A percentile compares a stretch with the other conserved stretches of the same genome.
Conservation (phyloP, 371 early-diverging fungal species). For the Actinomortierella ambigua region DNA sequence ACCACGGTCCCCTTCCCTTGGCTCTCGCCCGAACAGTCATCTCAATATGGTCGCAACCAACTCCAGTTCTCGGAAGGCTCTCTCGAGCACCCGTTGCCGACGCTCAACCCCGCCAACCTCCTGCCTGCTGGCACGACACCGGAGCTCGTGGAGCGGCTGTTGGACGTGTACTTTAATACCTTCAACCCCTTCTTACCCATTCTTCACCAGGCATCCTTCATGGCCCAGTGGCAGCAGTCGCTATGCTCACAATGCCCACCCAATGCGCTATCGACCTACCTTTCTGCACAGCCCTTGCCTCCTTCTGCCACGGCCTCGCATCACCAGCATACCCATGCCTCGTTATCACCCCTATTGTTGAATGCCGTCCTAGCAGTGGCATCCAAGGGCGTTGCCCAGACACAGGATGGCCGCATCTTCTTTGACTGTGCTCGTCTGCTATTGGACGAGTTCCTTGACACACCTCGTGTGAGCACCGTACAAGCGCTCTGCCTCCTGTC, state of each 20-base stretch:
- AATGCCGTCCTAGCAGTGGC: slow-evolving; percentile 74
- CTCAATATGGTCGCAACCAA: slow-evolving; percentile 43
- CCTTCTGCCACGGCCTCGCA: slow-evolving; percentile 14
- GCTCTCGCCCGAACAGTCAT: slow-evolving; percentile 46
- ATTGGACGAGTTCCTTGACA: slow-evolving; percentile 71
- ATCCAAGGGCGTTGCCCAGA: slow-evolving; percentile 25
- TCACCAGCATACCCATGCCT: slow-evolving; percentile 20
- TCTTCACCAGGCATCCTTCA: slow-evolving; percentile 61
- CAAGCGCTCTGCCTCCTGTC: slow-evolving; percentile 73
- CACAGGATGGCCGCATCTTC: slow-evolving; percentile 36
- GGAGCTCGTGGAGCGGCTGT: slow-evolving; percentile 51
- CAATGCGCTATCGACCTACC: neutral
- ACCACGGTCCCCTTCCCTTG: slow-evolving; percentile 47
- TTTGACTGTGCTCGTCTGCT: slow-evolving; percentile 59
- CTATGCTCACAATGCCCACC: slow-evolving; percentile 25
- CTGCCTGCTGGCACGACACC: slow-evolving; percentile 41
- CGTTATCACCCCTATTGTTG: slow-evolving; percentile 60
- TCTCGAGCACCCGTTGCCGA: slow-evolving; percentile 39
- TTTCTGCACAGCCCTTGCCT: slow-evolving; percentile 5
- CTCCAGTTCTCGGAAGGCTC: slow-evolving; percentile 38
- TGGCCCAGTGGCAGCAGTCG: slow-evolving; percentile 42
- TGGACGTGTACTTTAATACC: slow-evolving; percentile 65
- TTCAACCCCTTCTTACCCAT: slow-evolving; percentile 70
- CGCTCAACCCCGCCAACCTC: slow-evolving; percentile 12
- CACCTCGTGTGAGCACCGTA: slow-evolving; percentile 70